Conservation (phyloP, 2,329 filamentous ascomycete species). For the Alternaria triticina region DNA sequence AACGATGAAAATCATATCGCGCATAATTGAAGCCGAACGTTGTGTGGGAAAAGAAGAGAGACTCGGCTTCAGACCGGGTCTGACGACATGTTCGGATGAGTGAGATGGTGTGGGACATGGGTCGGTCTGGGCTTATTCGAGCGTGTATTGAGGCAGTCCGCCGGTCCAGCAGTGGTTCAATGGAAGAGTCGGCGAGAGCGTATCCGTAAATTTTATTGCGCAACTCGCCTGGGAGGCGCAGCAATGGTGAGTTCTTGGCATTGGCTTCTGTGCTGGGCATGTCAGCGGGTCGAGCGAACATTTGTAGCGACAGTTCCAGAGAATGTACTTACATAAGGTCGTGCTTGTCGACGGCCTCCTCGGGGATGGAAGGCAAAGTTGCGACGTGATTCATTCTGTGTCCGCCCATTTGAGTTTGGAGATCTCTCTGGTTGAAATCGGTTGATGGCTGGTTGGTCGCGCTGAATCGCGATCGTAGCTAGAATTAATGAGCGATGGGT, state of each 20-base stretch:
- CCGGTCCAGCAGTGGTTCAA: neutral
- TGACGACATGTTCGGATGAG: neutral
- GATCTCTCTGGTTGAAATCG: neutral
- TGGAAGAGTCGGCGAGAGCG: neutral
- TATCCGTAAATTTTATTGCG: neutral
- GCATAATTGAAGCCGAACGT: neutral
- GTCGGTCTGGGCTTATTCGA: neutral
- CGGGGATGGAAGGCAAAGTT: neutral
- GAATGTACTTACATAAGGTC: neutral
- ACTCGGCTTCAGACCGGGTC: neutral
- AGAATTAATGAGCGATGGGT: neutral
- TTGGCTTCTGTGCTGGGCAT: neutral
- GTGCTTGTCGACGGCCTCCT: neutral
- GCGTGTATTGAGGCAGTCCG: neutral
- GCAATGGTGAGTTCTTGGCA: neutral
- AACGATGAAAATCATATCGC: neutral
- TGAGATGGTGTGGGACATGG: neutral
- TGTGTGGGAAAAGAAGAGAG: neutral
- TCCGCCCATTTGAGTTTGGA: neutral
- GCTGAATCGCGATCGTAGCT: neutral
- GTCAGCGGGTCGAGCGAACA: neutral
- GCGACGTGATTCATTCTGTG: neutral
- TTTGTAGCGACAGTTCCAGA: neutral
- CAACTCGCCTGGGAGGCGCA: neutral
- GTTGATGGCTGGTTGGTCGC: neutral